Conservation (phyloP, 2,329 filamentous ascomycete species). For the Didymella lethalis region DNA sequence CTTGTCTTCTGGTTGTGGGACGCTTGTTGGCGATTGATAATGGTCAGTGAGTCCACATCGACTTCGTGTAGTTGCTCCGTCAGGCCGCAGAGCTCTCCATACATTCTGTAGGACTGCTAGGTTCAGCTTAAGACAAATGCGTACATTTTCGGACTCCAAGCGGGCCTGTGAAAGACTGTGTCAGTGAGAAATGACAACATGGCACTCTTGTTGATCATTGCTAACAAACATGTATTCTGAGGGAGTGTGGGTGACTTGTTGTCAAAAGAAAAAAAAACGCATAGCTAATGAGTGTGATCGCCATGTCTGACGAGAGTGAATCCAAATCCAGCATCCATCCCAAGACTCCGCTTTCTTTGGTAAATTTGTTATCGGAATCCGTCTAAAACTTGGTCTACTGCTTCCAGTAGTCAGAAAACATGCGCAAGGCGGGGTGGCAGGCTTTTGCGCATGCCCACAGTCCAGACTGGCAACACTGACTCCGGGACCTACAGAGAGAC, state of each 20-base stretch:
- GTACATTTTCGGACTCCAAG: no score
- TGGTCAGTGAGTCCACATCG: no score
- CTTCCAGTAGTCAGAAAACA: background rate
- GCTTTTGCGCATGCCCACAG: background rate
- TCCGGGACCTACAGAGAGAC: background rate
- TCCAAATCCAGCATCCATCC: background rate
- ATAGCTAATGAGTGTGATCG: background rate
- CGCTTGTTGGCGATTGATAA: no score
- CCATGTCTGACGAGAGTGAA: background rate
- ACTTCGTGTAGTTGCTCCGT: no score
- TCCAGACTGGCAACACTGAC: background rate
- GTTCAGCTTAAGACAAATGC: no score
- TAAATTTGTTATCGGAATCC: background rate
- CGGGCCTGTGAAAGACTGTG: no score
- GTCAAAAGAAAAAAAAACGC: background rate
- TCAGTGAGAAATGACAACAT: background rate
- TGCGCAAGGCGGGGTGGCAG: background rate
- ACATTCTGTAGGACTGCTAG: no score
- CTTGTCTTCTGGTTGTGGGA: no score
- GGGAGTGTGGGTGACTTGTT: background rate
- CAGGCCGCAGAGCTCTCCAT: no score
- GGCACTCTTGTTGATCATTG: background rate
- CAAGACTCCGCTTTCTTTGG: background rate
- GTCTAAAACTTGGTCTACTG: background rate
- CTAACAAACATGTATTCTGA: background rate